These are phyloP conservation scores for Moesziomyces sp. DNA, from an alignment of 1,284 basidiomycete genomes.

Conservation along the genomic window DNA sequence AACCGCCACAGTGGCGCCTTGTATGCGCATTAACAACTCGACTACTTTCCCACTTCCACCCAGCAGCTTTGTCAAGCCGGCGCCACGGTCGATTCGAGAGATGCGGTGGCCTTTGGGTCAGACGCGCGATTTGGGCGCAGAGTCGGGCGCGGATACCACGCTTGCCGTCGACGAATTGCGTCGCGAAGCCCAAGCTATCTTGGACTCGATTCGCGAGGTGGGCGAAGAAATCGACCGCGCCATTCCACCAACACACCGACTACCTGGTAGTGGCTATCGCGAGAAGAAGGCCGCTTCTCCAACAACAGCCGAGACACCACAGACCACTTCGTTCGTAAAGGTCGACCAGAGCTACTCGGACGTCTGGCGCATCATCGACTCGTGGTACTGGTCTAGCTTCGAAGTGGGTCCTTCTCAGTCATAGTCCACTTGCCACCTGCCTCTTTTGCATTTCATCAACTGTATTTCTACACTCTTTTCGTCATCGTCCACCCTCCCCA, in stretches of 20 bases:
- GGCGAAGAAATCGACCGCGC: conserved; percentile 22
- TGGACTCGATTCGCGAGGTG: conserved; percentile 23
- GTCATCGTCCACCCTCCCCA: background rate
- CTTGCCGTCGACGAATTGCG: conserved; percentile 16
- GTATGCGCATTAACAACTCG: conserved; percentile 23
- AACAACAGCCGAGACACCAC: background rate
- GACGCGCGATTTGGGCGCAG: conserved; percentile 7
- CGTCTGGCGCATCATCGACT: conserved; percentile 30
- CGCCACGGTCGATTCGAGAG: background rate
- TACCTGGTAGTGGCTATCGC: conserved; percentile 11
- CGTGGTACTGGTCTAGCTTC: conserved; percentile 39
- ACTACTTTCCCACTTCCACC: conserved; percentile 30
- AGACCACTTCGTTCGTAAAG: conserved; percentile 10
- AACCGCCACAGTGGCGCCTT: background rate
- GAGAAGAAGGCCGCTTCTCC: background rate
- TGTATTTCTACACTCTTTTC: conserved; percentile 11
- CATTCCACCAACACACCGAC: conserved; percentile 20
- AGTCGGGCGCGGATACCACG: conserved; percentile 5
- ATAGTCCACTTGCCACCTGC: background rate
- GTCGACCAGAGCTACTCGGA: conserved; percentile 28
- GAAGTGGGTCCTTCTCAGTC: conserved; percentile 7
- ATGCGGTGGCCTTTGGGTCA: background rate
- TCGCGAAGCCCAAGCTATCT: conserved; percentile 16
- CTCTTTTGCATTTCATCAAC: background rate
- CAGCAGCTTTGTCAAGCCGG: background rate